Base-by-base conservation (phyloP, 2,329 filamentous ascomycete species). In the Tolypocladium ophioglossoides region DNA sequence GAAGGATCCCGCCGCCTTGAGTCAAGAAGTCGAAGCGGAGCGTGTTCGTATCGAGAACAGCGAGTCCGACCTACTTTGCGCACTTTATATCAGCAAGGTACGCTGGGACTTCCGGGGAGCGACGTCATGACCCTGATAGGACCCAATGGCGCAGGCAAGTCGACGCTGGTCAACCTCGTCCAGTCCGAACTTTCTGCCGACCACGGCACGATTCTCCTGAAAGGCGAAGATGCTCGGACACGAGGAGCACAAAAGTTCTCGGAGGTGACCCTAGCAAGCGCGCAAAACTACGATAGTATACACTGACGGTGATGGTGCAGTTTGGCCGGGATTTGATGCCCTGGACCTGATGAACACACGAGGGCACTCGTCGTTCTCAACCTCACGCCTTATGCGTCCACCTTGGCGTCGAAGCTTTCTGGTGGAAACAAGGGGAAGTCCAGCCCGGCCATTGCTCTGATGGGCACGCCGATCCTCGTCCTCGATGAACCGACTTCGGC, bases 391-490 rank as follows among this genome's bases (percentile, higher is more conserved):
- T 92, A 90, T 71, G 73, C 80, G 5, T 74, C 81, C 14, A 80
- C 88, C 10, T 85, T 89, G 75, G 89, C 89, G 0, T 79, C 79
- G 51, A 86, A 86, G 53, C 77, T 95, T 0, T 90, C 86, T 0
- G 90, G 90, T 5, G 90, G 91, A 24, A 95, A 95, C 71, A 91
- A 94, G 74, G 78, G 90, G 12, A 95, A 95, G 69, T 74, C 95
- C 1, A 88, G 82, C 4, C 78, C 95, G 0, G 90, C 86, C 1
- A 94, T 95, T 52, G 89, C 91, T 0, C 72, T 96, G 0, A 92
- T 95, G 78, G 90, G 90, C 6, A 91, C 94, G 62, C 90, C 89
- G 0, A 88, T 95, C 0, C 72, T 95, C 0, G 76, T 95, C 0
- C 83, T 95, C 2, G 90, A 96, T 65, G 90, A 95, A 65, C 90